Base-by-base conservation (phyloP, 768 basidiomycete species). In the Mycena belliarum region DNA sequence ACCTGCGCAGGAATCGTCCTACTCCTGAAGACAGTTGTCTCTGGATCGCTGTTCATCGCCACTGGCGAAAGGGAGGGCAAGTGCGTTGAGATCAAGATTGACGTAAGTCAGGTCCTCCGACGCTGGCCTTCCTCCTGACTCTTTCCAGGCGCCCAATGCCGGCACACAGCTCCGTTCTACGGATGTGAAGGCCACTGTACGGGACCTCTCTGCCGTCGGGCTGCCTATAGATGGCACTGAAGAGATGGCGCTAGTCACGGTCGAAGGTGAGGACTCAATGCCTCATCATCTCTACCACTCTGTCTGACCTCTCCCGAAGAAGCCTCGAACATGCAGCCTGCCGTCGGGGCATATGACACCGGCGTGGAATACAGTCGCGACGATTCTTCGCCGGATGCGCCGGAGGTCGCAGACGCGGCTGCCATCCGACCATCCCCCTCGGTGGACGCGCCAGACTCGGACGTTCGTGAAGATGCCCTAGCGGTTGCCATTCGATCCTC, bases 11-110 rank as follows among this genome's bases (percentile, higher is more conserved):
- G 42, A 21, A 50, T 50, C 11, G 24, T 57, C 33, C 18, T 57
- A 41, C 40, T 57, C 3, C 49, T 57, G n/a, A 23, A 57, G n/a
- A 45, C 49, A 1, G 2, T 38, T 1, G 42, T 57, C n/a, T 10
- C 48, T 20, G 55, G 55, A 8, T 44, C 48, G 2, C 49, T 57
- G 2, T 57, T 21, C 21, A 57, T 57, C 15, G 45, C 44, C 18
- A 50, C 49, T 2, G 55, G 32, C 24, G 42, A 50, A 21, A 49
- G 33, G 14, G 7, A 37, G 48, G 49, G 33, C 12, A 49, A 29
- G 16, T 57, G 49, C 26, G 43, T 57, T 35, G 55, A 57, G 33
- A 37, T 57, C 11, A 50, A 38, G 25, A 24, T 57, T 18, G 42
- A 50, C 5, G 55, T 57, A 9, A 14, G 55, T 57, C 8, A 20